Evolutionary conservation across 2,329 filamentous ascomycete species (phyloP).

Genomic region (Zymoseptoria brevis): DNA sequence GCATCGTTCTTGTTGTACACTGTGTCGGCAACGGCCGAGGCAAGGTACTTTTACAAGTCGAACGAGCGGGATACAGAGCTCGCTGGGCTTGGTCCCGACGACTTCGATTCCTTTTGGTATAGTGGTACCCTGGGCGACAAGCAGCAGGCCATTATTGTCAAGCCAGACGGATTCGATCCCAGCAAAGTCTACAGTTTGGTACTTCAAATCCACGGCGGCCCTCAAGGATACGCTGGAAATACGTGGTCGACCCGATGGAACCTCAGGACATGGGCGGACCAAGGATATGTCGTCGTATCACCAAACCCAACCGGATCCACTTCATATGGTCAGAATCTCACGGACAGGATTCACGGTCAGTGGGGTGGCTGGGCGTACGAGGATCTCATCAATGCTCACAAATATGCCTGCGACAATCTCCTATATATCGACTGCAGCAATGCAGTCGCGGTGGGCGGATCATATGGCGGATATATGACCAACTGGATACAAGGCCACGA

Average conservation of each 20-base stretch:
- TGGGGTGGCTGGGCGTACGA: constrained; percentile 21
- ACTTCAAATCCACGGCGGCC: constrained; percentile 26
- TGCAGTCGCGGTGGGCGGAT: constrained; percentile 20
- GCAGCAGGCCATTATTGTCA: constrained; percentile 19
- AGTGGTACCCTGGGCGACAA: constrained; percentile 20
- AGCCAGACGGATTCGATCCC: constrained; percentile 20
- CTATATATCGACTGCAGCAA: constrained; percentile 21
- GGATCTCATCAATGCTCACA: constrained; percentile 19
- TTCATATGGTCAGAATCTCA: constrained; percentile 25
- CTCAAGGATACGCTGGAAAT: constrained; percentile 23
- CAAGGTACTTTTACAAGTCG: constrained; percentile 19
- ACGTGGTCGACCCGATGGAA: constrained; percentile 26
- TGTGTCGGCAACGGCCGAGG: constrained; percentile 8
- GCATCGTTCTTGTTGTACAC: constrained; percentile 18
- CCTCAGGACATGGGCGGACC: constrained; percentile 24
- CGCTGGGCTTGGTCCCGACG: constrained; percentile 16
- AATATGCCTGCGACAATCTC: constrained; percentile 15
- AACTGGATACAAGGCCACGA: constrained; percentile 69
- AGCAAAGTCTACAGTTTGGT: constrained; percentile 23
- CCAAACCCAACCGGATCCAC: constrained; percentile 26
- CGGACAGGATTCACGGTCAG: constrained; percentile 20
- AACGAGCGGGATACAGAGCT: constrained; percentile 19
- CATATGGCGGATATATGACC: constrained; percentile 34
- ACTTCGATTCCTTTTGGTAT: constrained; percentile 18
- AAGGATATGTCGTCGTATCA: constrained; percentile 26